Conservation (phyloP, 75 land plant species). For the Cunninghamia lanceolata region DNA sequence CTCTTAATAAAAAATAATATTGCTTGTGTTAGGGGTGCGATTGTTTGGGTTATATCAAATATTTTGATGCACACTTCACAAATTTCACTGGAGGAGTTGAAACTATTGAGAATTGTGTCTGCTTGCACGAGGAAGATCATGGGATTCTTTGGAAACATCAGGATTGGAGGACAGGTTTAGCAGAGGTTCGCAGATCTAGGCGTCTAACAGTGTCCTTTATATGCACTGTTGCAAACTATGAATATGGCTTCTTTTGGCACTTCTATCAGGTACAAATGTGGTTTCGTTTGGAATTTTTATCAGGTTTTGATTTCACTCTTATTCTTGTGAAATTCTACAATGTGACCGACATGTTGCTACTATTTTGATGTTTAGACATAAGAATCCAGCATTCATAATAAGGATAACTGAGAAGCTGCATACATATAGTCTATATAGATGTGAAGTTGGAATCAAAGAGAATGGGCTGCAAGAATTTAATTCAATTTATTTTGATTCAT, state of each 20-base stretch:
- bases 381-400: not conserved
- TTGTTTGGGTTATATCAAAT: slow-evolving; percentile 90
- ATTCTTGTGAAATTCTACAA: not conserved
- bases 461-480: not conserved
- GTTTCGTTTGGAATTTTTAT: not conserved
- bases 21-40: slow-evolving; percentile 84
- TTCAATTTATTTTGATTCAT: not conserved
- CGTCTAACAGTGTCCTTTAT: slow-evolving; percentile 88
- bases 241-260: slow-evolving; percentile 99
- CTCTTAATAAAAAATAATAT: not conserved
- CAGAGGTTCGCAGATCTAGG: slow-evolving; percentile 93
- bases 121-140: slow-evolving; percentile 98
- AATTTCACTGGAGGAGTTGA: slow-evolving; percentile 96
- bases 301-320: not conserved
- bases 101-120: slow-evolving; percentile 94
- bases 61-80: slow-evolving; percentile 97
- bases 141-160: slow-evolving; percentile 99
- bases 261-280: slow-evolving; percentile 83
- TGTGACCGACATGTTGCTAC: not conserved
- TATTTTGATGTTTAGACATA: not conserved
- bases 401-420: not conserved
- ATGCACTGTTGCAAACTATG: slow-evolving; percentile 98
- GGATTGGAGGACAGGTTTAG: slow-evolving; percentile 96
- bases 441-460: not conserved
- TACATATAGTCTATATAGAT: not conserved